Percentiles rank a stretch among this genome's conserved stretches.
These are phyloP conservation scores for Aspergillus terreus DNA, from an alignment of 2,329 filamentous ascomycete genomes.

Conservation along the genomic window DNA sequence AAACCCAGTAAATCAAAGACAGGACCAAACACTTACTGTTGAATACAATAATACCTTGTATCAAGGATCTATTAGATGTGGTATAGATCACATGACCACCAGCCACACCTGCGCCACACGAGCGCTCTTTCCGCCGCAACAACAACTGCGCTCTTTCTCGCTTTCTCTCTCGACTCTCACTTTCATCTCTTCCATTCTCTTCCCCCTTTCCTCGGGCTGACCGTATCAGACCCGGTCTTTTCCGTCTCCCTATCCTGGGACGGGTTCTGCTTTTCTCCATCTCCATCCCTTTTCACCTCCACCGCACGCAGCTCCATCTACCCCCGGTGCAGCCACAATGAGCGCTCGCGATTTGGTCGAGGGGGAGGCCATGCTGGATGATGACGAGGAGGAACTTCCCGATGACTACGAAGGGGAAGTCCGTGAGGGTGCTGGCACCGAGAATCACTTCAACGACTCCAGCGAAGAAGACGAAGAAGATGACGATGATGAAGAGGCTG, in stretches of 20 bases:
- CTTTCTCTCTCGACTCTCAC: slow-evolving; percentile 1
- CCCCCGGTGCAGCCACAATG: slow-evolving; percentile 44
- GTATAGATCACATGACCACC: background rate
- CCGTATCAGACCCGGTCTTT: too few relatives aligned
- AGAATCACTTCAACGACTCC: slow-evolving; percentile 67
- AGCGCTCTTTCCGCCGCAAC: background rate
- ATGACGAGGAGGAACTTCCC: slow-evolving; percentile 77
- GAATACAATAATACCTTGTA: too few relatives aligned
- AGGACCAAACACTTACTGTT: too few relatives aligned
- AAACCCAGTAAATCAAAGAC: too few relatives aligned
- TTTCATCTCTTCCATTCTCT: background rate
- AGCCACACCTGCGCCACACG: slow-evolving; percentile 1
- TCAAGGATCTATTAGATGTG: too few relatives aligned
- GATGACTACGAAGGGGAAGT: slow-evolving; percentile 65
- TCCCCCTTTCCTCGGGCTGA: background rate
- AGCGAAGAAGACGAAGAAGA: slow-evolving; percentile 91
- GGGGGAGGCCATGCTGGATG: slow-evolving; percentile 79
- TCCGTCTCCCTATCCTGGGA: background rate
- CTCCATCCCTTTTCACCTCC: slow-evolving; percentile 2
- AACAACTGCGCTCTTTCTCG: background rate
- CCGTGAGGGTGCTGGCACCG: slow-evolving; percentile 35
- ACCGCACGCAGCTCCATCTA: background rate
- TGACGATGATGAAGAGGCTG: slow-evolving; percentile 85
- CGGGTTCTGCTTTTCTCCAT: background rate
- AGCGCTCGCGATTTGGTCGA: slow-evolving; percentile 69